Evolutionary conservation across 257 asterid species (phyloP), one percentile per base, ranked within the genome.

Genomic region (Eustoma russellianum): DNA sequence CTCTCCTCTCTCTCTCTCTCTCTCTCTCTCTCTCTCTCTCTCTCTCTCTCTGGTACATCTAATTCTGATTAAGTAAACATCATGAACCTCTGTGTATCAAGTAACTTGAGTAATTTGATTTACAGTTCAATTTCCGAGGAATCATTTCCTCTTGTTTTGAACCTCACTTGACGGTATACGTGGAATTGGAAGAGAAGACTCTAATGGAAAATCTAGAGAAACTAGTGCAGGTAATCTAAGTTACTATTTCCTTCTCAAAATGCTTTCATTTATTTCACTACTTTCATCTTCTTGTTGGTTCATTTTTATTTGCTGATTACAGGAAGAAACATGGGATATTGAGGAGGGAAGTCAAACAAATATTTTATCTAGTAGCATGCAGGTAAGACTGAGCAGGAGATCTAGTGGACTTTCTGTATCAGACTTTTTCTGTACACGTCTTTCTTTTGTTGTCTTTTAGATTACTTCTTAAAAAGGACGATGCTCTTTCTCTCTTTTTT

Each of bases 261-360:
- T 19, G 50, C 43, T 2, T 52, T 66, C 18, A 43, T 53, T 55
- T 71, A 53, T 30, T 54, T 34, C 19, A 38, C 63, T 50, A 56
- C 60, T 53, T 53, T 40, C 46, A 40, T 66, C 65, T 46, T 68
- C 49, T 53, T 44, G 8, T 38, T 57, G 53, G 49, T 69, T 58
- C 53, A 63, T 57, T 47, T 60, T 45, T 28, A 48, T 60, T 58
- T 67, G 41, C 48, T 51, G 58, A 46, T 65, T 54, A 15, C 86
- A 91, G 98, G 97, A 92, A 76, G 98, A 92, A 72, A 82, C 94
- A 45, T 91, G 98, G 98, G 92, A 85, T 41, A 76, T 83, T 54
- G 98, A 92, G 69, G 98, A 92, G 72, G 98, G 98, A 57, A 80
- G 94, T 70, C 95, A 91, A 68, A 91, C 86, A 56, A 72, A 92